phyloP scores from a whole-genome alignment of 192 early-diverging fungal genomes.

The Gaertneriomyces semiglobifer region DNA sequence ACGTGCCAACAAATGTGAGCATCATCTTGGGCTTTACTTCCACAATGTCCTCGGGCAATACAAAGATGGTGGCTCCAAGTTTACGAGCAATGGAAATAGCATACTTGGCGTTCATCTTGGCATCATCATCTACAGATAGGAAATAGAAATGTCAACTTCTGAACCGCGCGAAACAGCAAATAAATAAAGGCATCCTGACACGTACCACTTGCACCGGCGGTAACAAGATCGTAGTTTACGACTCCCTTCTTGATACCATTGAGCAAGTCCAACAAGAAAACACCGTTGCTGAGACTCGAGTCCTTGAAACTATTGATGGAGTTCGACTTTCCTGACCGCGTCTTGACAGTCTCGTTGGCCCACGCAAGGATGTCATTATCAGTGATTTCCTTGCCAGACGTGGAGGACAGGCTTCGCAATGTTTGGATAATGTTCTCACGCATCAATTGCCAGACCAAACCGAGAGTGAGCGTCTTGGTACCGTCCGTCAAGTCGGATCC shows the following conservation, averaged over 20 bases:
- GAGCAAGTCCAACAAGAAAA: constrained; percentile 88
- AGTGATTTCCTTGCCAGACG: constrained; percentile 78
- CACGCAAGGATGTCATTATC: constrained; percentile 92
- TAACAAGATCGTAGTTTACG: constrained; percentile 86
- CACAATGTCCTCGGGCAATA: constrained; percentile 97
- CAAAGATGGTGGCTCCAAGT: constrained; percentile 97
- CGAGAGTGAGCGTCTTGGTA: constrained; percentile 81
- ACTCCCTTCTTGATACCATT: constrained; percentile 90
- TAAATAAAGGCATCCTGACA: too few relatives aligned
- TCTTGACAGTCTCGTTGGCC: constrained; percentile 81
- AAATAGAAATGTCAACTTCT: constrained; percentile 3
- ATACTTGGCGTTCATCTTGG: constrained; percentile 90
- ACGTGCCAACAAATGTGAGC: constrained; percentile 88
- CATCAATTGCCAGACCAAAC: constrained; percentile 97
- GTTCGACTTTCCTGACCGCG: constrained; percentile 59
- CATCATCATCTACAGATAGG: constrained; percentile 65
- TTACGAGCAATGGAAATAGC: constrained; percentile 98
- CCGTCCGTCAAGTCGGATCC: constrained; percentile 94
- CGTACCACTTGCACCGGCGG: constrained; percentile 46
- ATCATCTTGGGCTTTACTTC: constrained; percentile 97
- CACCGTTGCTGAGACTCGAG: constrained; percentile 65
- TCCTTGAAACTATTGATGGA: constrained; percentile 86
- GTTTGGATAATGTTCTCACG: constrained; percentile 94
- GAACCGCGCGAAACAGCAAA: constrained; percentile 8
- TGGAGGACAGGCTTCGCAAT: constrained; percentile 72